A percentile compares a stretch with the other conserved stretches of the same genome.
These are phyloP conservation scores for Curvularia sp. DNA, from an alignment of 2,329 filamentous ascomycete genomes.

Conservation along the genomic window DNA sequence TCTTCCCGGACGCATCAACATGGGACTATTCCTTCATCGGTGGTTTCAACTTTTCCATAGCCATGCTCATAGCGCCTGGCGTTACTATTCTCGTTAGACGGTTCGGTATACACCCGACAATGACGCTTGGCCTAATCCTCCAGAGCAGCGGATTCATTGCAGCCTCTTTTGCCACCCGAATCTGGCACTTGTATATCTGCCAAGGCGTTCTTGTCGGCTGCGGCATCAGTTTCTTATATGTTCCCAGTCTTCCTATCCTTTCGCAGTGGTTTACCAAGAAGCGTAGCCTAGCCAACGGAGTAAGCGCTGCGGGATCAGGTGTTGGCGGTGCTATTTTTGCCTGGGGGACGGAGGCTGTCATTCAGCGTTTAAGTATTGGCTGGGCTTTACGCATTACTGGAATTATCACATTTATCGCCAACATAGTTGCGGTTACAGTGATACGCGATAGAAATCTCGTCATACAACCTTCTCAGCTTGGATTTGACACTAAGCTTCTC, in stretches of 20 bases:
- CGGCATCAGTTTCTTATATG: conserved; percentile 53
- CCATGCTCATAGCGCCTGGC: conserved; percentile 46
- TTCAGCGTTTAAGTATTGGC: conserved; percentile 42
- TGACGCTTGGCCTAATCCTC: conserved; percentile 46
- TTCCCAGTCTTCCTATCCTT: conserved; percentile 48
- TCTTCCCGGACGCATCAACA: conserved; percentile 44
- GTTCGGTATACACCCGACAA: conserved; percentile 35
- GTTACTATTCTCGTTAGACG: conserved; percentile 39
- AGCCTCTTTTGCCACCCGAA: conserved; percentile 48
- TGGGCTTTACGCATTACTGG: conserved; percentile 55
- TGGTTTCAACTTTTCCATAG: conserved; percentile 48
- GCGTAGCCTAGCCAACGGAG: conserved; percentile 52
- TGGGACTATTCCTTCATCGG: conserved; percentile 53
- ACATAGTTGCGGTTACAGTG: conserved; percentile 37
- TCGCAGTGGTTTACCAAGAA: conserved; percentile 54
- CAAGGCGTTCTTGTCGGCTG: conserved; percentile 53
- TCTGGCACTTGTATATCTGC: conserved; percentile 53
- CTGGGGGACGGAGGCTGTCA: conserved; percentile 48
- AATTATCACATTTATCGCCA: conserved; percentile 41
- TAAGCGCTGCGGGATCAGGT: conserved; percentile 51
- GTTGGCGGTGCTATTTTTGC: conserved; percentile 48
- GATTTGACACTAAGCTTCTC: conserved; percentile 49
- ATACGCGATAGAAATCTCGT: conserved; percentile 46
- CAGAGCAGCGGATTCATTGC: conserved; percentile 46
- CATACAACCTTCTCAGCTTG: conserved; percentile 44